Evolutionary conservation across 805 yeast genomes (phyloP), one percentile per base, ranked within the genome.

Genomic region (Candida ulmi): DNA sequence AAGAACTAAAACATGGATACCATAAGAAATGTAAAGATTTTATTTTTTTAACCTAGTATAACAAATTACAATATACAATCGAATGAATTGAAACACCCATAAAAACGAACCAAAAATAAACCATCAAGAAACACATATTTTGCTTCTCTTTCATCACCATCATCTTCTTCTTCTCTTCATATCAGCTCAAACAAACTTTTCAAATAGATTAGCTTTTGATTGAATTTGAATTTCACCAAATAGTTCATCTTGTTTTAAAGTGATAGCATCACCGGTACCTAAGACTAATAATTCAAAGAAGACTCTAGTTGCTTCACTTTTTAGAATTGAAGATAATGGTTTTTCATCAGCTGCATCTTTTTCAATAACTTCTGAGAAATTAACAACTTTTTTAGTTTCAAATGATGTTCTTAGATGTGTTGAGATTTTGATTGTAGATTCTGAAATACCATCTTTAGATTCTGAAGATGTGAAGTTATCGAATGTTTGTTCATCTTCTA

Each of bases 221-320:
- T 60, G 56, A 28, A 31, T 18, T 31, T 31, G 24, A 41, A 87
- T 79, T 29, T 72, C 76, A 5, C 80, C 82, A 47, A 80, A 86
- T 17, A 82, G 50, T 30, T 64, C 65, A 8, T 69, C 67, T 62
- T 87, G 95, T 28, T 74, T 61, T 31, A 88, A 59, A 13, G 66
- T 64, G 34, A 88, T 64, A 39, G 91, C 80, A 49, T 83, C 88
- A 33, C 78, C 69, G 6, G 93, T 81, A 2, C 95, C 95, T 41
- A 88, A 67, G 4, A 88, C 91, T 49, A 88, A 67, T 56, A 88
- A 58, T 57, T 88, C 95, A 52, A 88, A 88, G 61, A 88, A 88
- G 39, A 85, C 70, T 51, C 77, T 72, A 3, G 87, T 77, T 17
- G 88, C 86, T 50, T 81, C 80, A 47, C 69, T 65, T 52, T 72